Conservation (phyloP, 2,329 filamentous ascomycete genomes). For the Neonectria coccinea region DNA sequence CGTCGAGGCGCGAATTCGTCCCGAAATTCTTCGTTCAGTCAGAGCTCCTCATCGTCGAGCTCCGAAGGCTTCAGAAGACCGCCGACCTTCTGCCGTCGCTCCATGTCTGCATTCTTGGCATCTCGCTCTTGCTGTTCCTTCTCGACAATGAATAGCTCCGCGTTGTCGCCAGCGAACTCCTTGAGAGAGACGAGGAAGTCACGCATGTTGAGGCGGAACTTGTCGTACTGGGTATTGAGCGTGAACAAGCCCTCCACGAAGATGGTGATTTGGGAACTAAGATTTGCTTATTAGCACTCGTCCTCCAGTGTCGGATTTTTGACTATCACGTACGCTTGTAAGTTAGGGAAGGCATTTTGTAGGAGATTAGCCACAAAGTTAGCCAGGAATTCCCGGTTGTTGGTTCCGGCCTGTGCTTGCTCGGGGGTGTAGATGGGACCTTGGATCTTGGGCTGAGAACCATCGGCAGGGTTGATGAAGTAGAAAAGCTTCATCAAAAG, state of each 20-base stretch:
- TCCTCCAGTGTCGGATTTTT: background rate
- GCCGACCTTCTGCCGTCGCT: conserved; percentile 93
- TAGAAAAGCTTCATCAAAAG: conserved; percentile 95
- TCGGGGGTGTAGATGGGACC: conserved; percentile 90
- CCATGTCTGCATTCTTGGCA: conserved; percentile 87
- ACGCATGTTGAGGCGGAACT: conserved; percentile 94
- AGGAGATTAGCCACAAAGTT: conserved; percentile 88
- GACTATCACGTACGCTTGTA: conserved; percentile 77
- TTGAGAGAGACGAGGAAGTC: conserved; percentile 98
- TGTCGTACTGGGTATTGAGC: conserved; percentile 87
- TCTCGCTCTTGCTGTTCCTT: conserved; percentile 92
- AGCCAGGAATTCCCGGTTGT: conserved; percentile 90
- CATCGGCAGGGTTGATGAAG: conserved; percentile 82
- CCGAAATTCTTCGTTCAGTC: conserved; percentile 79
- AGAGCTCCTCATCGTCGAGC: conserved; percentile 89
- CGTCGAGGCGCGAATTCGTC: conserved; percentile 66
- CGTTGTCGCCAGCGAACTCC: conserved; percentile 95
- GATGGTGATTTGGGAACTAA: conserved; percentile 83
- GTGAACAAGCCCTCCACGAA: conserved; percentile 93
- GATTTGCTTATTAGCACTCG: conserved; percentile 50
- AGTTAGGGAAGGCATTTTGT: conserved; percentile 91
- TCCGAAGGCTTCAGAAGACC: conserved; percentile 98
- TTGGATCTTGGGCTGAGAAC: conserved; percentile 82
- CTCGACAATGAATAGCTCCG: conserved; percentile 92
- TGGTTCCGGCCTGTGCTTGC: conserved; percentile 84